Percentiles rank a stretch among this genome's conserved stretches.
Conservation (phyloP, 257 asterid species). For the Striga asiatica region DNA sequence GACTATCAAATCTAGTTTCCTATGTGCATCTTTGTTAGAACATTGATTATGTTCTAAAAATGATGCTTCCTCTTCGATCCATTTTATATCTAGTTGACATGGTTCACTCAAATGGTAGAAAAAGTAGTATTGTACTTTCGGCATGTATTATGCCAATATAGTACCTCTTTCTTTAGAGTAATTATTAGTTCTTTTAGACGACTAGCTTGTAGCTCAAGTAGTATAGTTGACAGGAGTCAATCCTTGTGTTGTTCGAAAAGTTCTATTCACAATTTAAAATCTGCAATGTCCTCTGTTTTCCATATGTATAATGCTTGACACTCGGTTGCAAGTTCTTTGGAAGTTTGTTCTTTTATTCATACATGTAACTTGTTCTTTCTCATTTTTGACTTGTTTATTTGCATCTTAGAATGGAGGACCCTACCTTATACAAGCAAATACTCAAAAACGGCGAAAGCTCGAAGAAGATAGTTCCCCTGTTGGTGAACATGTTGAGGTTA, state of each 20-base stretch:
- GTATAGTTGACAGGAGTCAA: no score
- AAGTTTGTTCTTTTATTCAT: not conserved
- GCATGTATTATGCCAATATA: no score
- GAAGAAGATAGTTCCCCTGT: constrained; percentile 34
- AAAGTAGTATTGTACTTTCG: no score
- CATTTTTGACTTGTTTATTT: constrained; percentile 14
- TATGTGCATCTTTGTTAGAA: no score
- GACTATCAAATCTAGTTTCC: no score
- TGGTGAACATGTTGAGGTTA: constrained; percentile 59
- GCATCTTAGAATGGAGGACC: constrained; percentile 63
- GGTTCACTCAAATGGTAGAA: no score
- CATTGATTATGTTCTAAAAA: no score
- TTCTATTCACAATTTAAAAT: not conserved
- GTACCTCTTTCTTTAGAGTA: no score
- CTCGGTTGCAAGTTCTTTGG: not conserved
- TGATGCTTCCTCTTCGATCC: no score
- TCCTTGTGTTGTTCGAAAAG: not conserved
- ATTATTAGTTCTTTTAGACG: no score
- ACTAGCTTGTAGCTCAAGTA: no score
- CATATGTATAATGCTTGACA: not conserved
- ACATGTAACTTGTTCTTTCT: constrained; percentile 11
- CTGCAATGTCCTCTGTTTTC: not conserved
- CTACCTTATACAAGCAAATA: constrained; percentile 77
- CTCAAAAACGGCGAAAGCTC: constrained; percentile 75
- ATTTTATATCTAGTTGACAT: no score